phyloP scores from a whole-genome alignment of 352 stramenopile species.

The Phytophthora fragariaefolia region DNA sequence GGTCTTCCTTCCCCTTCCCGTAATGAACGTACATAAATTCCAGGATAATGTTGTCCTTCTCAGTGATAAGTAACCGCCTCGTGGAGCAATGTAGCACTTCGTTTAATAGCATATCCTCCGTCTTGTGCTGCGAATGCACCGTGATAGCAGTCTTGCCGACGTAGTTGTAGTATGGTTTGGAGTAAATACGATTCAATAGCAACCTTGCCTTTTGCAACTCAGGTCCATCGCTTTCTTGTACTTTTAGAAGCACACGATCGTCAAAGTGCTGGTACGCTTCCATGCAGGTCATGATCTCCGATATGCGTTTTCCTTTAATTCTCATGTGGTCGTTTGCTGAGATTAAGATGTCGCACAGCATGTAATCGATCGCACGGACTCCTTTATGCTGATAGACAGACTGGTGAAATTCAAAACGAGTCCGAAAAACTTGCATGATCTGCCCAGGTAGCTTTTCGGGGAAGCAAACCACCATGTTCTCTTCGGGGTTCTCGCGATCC shows the following conservation, averaged over 20 bases:
- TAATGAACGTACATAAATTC: slow-evolving; percentile 84
- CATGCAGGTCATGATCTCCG: slow-evolving; percentile 66
- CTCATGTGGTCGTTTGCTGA: slow-evolving; percentile 65
- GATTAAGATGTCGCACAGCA: slow-evolving; percentile 85
- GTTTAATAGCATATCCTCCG: slow-evolving; percentile 55
- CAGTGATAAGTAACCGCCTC: slow-evolving; percentile 35
- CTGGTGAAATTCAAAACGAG: slow-evolving; percentile 88
- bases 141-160: slow-evolving; percentile 73
- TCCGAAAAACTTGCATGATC: slow-evolving; percentile 91
- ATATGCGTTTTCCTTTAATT: slow-evolving; percentile 73
- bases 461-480: slow-evolving; percentile 79
- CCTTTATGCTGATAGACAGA: slow-evolving; percentile 89
- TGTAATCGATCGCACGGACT: slow-evolving; percentile 87
- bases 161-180: slow-evolving; percentile 80
- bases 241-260: slow-evolving; percentile 76
- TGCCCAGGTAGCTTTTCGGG: slow-evolving; percentile 86
- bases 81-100: slow-evolving; percentile 66
- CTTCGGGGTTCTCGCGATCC: slow-evolving; percentile 51
- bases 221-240: slow-evolving; percentile 72
- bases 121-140: slow-evolving; percentile 47
- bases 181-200: slow-evolving; percentile 69
- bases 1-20: slow-evolving; percentile 82
- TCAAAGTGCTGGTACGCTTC: slow-evolving; percentile 86
- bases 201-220: slow-evolving; percentile 52
- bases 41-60: slow-evolving; percentile 73